Base-by-base conservation (phyloP, 495 filamentous ascomycete genomes). In the Mycothermus thermophilus region DNA sequence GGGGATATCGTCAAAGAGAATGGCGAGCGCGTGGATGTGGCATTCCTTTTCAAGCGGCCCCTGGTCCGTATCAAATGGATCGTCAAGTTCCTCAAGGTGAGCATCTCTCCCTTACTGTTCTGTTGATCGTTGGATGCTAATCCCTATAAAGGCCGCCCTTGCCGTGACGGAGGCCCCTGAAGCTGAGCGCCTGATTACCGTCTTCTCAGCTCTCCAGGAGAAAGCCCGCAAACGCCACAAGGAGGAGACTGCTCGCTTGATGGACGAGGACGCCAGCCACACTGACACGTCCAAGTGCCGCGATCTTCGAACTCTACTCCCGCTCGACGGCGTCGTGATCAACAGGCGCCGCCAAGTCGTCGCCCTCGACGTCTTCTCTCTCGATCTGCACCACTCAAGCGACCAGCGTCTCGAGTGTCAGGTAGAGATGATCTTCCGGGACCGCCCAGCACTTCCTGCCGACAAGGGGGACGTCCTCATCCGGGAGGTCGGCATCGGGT, bases 11-110 rank as follows among this genome's bases (percentile, higher is more conserved):
- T 88, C 24, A 72, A 79, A 29, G 70, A 71, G 23, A 69, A 90
- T 35, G 88, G 86, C 0, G 85, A 93, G 52, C 78, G 80, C 32
- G 90, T 93, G 30, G 88, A 96, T 60, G 90, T 99, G 37, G 90
- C 87, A 8, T 93, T 83, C 51, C 60, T 99, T 13, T 64, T 96
- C 26, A 95, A 93, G 54, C 66, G 87, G 32, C 90, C 90, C 3
- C 60, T 96, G 26, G 80, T 93, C 10, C 72, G 90, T 32, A 57
- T 94, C 34, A 96, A 95, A 53, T 81, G 86, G 55, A 71, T 96
- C 35, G 66, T 77, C 16, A 93, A 83, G 54, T 80, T 81, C 21
- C 73, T 92, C 48, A 85, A 82, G 60, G 79, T 74, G 54, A 43
- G 57, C n/a, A n/a, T 48, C 12, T 7, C 27, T 24, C 12, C 12